Percentiles rank a stretch among this genome's conserved stretches.
These are phyloP conservation scores for Epichloe elymi DNA, from an alignment of 2,329 filamentous ascomycete genomes.

Conservation along the genomic window DNA sequence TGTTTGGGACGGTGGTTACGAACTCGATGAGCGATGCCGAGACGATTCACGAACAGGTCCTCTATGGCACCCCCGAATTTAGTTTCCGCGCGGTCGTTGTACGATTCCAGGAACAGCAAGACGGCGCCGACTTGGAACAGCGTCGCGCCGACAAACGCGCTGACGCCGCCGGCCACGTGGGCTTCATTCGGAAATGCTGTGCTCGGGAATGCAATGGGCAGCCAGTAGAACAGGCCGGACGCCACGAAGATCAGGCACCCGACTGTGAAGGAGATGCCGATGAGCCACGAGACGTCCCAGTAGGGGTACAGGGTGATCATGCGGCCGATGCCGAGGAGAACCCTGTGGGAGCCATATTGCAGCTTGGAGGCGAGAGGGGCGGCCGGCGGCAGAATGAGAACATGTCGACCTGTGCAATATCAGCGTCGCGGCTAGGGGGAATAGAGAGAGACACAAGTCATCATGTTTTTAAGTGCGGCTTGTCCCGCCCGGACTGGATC, in stretches of 20 bases:
- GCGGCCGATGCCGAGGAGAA: slow-evolving; percentile 8
- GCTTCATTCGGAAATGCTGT: slow-evolving; percentile 31
- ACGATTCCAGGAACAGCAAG: slow-evolving; percentile 44
- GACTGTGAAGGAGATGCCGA: slow-evolving; percentile 10
- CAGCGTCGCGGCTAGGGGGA: too few species aligned
- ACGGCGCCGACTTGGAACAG: slow-evolving; percentile 45
- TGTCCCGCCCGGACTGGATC: background rate
- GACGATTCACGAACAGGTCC: slow-evolving; percentile 11
- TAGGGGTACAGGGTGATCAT: slow-evolving; percentile 11
- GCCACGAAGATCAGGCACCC: slow-evolving; percentile 11
- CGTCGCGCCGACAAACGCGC: slow-evolving; percentile 46
- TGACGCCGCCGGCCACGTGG: slow-evolving; percentile 34
- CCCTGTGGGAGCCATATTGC: background rate
- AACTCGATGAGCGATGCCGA: background rate
- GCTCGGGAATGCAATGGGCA: slow-evolving; percentile 39
- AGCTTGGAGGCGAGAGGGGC: slow-evolving; percentile 7
- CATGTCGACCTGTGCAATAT: slow-evolving; percentile 3
- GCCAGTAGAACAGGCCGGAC: slow-evolving; percentile 39
- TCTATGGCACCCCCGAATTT: slow-evolving; percentile 32
- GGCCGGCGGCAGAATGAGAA: slow-evolving; percentile 7
- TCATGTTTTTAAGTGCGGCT: background rate
- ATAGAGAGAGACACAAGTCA: too few species aligned
- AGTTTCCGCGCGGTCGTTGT: slow-evolving; percentile 35
- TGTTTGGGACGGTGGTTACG: background rate
- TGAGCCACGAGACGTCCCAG: slow-evolving; percentile 12